Conservation (phyloP, 257 asterid species). For the Solanum dulcamara region DNA sequence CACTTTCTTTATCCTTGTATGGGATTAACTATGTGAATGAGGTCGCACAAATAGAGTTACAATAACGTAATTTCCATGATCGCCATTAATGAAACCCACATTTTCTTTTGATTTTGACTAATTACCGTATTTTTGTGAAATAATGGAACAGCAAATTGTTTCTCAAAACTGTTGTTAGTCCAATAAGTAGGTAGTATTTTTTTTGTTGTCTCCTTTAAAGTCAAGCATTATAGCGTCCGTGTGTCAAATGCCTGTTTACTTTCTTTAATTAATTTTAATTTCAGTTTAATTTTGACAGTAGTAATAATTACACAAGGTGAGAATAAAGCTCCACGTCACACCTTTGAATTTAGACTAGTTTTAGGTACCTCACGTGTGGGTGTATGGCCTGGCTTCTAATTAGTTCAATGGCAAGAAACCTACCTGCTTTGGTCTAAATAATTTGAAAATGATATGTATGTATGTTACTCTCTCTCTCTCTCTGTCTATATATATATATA, state of each 20-base stretch:
- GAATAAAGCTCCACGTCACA: background rate
- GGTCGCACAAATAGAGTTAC: background rate
- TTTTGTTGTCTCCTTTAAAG: constrained; percentile 31
- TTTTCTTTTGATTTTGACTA: background rate
- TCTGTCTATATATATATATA: too few species aligned
- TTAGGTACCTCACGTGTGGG: constrained; percentile 7
- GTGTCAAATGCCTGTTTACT: background rate
- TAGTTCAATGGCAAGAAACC: background rate
- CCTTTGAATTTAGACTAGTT: background rate
- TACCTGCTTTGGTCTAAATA: background rate
- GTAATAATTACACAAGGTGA: background rate
- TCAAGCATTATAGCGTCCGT: constrained; percentile 17
- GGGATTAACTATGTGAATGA: background rate
- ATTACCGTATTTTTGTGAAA: background rate
- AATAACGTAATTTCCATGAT: background rate
- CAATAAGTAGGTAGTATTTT: constrained; percentile 7
- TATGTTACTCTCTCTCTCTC: too few species aligned
- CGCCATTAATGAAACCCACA: background rate
- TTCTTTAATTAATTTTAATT: background rate
- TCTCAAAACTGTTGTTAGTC: constrained; percentile 16
- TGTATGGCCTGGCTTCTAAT: background rate
- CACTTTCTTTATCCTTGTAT: background rate
- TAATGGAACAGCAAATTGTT: background rate
- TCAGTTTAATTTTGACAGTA: background rate
- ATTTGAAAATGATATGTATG: background rate